A percentile compares a stretch with the other conserved stretches of the same genome.
These are phyloP conservation scores for Symbiodinium pilosum DNA, from an alignment of 73 alveolate genomes.

Conservation along the genomic window DNA sequence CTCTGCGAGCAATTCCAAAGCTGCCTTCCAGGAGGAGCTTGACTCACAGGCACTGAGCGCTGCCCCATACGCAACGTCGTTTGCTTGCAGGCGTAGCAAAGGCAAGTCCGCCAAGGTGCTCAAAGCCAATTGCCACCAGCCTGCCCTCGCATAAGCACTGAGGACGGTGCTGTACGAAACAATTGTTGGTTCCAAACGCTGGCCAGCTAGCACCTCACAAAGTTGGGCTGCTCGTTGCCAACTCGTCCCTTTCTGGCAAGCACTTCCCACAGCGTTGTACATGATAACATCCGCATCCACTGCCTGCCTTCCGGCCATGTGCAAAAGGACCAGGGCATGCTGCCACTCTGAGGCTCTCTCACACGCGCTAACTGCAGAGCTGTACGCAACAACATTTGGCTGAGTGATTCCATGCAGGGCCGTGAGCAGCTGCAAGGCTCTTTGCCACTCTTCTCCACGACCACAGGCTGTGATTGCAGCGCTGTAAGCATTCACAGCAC, in stretches of 20 bases:
- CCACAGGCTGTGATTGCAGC: not conserved
- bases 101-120: not conserved
- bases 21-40: constrained; percentile 34
- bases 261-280: not conserved
- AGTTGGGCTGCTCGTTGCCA: not conserved
- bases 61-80: constrained; percentile 8
- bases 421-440: not conserved
- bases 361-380: not conserved
- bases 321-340: not conserved
- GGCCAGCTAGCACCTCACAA: not conserved
- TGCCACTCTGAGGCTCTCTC: not conserved
- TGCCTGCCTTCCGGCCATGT: not conserved
- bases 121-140: not conserved
- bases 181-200: not conserved
- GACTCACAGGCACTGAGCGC: constrained; percentile 40
- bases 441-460: not conserved
- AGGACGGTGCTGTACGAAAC: not conserved
- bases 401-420: not conserved
- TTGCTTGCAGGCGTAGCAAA: not conserved
- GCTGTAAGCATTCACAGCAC: not conserved
- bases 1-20: not conserved
- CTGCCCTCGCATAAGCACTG: not conserved
- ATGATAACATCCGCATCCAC: not conserved
- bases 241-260: not conserved
- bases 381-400: not conserved